phyloP scores from a whole-genome alignment of 805 yeast genomes.

The Helenozyma rhizophorensis region DNA sequence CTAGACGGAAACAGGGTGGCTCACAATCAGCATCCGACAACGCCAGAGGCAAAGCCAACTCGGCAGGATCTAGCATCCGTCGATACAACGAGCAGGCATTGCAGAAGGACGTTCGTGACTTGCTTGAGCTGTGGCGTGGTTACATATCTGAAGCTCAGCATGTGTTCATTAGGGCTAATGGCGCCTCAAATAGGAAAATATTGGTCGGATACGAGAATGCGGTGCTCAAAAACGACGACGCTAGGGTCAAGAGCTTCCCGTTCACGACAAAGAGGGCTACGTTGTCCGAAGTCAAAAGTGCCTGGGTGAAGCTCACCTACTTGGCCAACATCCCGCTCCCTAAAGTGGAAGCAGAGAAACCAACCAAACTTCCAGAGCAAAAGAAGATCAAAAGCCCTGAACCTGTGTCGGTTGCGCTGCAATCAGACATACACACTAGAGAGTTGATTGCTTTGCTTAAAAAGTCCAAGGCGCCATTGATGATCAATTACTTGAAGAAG shows the following conservation, averaged over 20 bases:
- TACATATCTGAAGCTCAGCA: slow-evolving; percentile 58
- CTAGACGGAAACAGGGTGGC: slow-evolving; percentile 97
- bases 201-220: slow-evolving; percentile 66
- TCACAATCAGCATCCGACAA: slow-evolving; percentile 90
- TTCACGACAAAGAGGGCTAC: slow-evolving; percentile 91
- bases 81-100: slow-evolving; percentile 86
- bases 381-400: slow-evolving; percentile 17
- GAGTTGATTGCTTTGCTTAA: slow-evolving; percentile 60
- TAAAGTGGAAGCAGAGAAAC: slow-evolving; percentile 19
- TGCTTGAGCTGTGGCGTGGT: slow-evolving; percentile 62
- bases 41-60: slow-evolving; percentile 90
- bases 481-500: slow-evolving; percentile 57
- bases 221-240: slow-evolving; percentile 48
- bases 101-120: slow-evolving; percentile 67
- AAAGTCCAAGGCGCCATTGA: slow-evolving; percentile 72
- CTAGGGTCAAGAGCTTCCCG: slow-evolving; percentile 68
- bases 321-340: slow-evolving; percentile 56
- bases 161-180: slow-evolving; percentile 79
- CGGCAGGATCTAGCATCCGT: slow-evolving; percentile 90
- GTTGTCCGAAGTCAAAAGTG: slow-evolving; percentile 67
- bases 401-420: slow-evolving; percentile 3
- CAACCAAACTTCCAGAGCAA: slow-evolving; percentile 8
- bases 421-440: slow-evolving; percentile 45
- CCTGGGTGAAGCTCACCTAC: slow-evolving; percentile 77
- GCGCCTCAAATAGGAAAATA: slow-evolving; percentile 58